Conservation (phyloP, 768 basidiomycete species). For the Mycena galericulata region DNA sequence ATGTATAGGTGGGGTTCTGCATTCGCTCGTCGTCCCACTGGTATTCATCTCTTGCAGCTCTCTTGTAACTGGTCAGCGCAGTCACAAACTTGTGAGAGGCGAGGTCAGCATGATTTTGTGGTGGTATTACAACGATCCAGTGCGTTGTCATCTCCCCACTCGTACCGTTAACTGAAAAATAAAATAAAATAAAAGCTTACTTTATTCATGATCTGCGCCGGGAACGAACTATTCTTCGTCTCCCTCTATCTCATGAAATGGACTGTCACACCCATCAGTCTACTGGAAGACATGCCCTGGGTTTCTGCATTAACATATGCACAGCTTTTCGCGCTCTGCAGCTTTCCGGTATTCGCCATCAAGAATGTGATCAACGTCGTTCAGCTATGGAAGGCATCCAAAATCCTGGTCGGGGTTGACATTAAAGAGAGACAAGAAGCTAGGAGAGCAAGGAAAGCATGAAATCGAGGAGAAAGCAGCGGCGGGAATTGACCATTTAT, state of each 20-base stretch:
- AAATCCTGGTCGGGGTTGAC: slow-evolving; percentile 94
- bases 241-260: slow-evolving; percentile 94
- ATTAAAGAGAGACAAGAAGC: slow-evolving; percentile 83
- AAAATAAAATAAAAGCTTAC: slow-evolving; percentile 69
- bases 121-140: slow-evolving; percentile 94
- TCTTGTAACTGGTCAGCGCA: slow-evolving; percentile 91
- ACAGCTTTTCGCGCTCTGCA: slow-evolving; percentile 71
- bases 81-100: slow-evolving; percentile 93
- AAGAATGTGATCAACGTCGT: slow-evolving; percentile 97
- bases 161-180: slow-evolving; percentile 6
- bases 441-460: slow-evolving; percentile 57
- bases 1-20: slow-evolving; percentile 89
- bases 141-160: slow-evolving; percentile 53
- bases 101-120: slow-evolving; percentile 93
- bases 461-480: slow-evolving; percentile 35
- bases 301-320: slow-evolving; percentile 75
- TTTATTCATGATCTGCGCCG: slow-evolving; percentile 92
- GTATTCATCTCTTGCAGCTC: slow-evolving; percentile 65
- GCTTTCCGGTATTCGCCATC: slow-evolving; percentile 73
- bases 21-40: neutral
- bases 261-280: slow-evolving; percentile 76
- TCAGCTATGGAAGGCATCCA: slow-evolving; percentile 98
- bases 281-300: slow-evolving; percentile 44
- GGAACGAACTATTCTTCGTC: slow-evolving; percentile 97
- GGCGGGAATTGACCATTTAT: slow-evolving; percentile 12